phyloP scores from a whole-genome alignment of 495 filamentous ascomycete species.

The Xylaria scruposa region DNA sequence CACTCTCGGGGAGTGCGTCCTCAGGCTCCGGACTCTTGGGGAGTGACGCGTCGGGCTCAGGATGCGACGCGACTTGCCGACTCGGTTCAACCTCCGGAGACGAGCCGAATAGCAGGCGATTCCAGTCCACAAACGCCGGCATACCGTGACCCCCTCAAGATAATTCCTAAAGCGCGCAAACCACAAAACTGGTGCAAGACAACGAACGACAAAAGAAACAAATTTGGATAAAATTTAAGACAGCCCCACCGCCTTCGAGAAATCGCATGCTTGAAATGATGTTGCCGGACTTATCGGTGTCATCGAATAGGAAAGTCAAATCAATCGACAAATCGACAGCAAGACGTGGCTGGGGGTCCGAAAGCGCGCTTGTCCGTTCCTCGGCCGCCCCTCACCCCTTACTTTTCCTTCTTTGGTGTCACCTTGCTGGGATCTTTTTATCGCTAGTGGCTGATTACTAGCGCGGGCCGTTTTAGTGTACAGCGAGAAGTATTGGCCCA shows the following conservation, averaged over 20 bases:
- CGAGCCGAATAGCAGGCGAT: conserved; percentile 29
- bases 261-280: conserved; percentile 18
- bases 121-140: conserved; percentile 32
- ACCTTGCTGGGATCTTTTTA: not conserved
- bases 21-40: not conserved
- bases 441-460: conserved; percentile 1
- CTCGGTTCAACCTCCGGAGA: conserved; percentile 10
- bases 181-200: conserved; percentile 7
- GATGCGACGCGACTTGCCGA: conserved; percentile 20
- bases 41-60: conserved; percentile 19
- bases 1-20: not conserved
- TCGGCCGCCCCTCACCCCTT: conserved; percentile 13
- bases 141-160: conserved; percentile 26
- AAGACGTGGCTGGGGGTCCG: not conserved
- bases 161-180: conserved; percentile 20
- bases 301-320: conserved; percentile 21
- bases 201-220: conserved; percentile 14
- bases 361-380: not conserved
- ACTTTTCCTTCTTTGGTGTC: not conserved
- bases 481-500: not conserved
- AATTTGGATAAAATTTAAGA: conserved; percentile 20
- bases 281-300: conserved; percentile 26
- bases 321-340: not conserved
- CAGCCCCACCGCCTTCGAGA: conserved; percentile 20
- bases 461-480: conserved; percentile 1